Percentiles rank a stretch among this genome's conserved stretches.
phyloP scores from a whole-genome alignment of 108 stramenopile species.

The Bacterosira constricta region DNA sequence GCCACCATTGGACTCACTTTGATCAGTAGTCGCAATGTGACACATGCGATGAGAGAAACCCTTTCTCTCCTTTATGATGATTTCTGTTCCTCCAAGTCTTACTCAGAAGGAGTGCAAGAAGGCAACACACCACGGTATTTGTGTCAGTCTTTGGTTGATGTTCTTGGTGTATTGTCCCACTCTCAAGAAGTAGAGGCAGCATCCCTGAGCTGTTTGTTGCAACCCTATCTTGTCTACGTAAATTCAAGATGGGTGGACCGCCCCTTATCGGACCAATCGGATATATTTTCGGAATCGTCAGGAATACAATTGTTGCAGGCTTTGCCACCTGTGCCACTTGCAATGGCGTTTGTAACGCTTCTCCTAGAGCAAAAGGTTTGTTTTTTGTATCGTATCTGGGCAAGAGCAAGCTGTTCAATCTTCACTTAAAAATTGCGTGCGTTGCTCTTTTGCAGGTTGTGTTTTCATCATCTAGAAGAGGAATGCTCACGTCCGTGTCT shows the following conservation, averaged over 20 bases:
- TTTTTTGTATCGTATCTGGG: no score
- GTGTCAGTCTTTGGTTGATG: constrained; percentile 64
- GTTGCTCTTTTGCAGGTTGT: constrained; percentile 49
- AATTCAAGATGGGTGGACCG: constrained; percentile 65
- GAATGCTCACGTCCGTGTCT: constrained; percentile 67
- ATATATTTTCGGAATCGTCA: constrained; percentile 46
- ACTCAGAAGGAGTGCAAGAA: background rate
- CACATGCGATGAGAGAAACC: constrained; percentile 70
- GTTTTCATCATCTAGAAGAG: constrained; percentile 73
- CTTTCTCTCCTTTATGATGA: constrained; percentile 56
- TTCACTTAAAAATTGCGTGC: no score
- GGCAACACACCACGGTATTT: constrained; percentile 6
- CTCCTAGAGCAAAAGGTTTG: constrained; percentile 82
- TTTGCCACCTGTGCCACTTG: constrained; percentile 77
- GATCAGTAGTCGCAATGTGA: constrained; percentile 66
- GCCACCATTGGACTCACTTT: constrained; percentile 68
- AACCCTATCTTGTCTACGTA: constrained; percentile 55
- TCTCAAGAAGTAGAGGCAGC: constrained; percentile 51
- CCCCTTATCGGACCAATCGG: constrained; percentile 55
- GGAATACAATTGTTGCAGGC: constrained; percentile 66
- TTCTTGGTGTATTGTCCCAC: constrained; percentile 63
- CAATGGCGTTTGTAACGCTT: constrained; percentile 69
- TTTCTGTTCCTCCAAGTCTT: constrained; percentile 43
- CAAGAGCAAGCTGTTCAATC: no score
- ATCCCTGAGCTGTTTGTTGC: constrained; percentile 55